Evolutionary conservation across 768 basidiomycete genomes (phyloP).

Genomic region (Suillus subaureus): DNA sequence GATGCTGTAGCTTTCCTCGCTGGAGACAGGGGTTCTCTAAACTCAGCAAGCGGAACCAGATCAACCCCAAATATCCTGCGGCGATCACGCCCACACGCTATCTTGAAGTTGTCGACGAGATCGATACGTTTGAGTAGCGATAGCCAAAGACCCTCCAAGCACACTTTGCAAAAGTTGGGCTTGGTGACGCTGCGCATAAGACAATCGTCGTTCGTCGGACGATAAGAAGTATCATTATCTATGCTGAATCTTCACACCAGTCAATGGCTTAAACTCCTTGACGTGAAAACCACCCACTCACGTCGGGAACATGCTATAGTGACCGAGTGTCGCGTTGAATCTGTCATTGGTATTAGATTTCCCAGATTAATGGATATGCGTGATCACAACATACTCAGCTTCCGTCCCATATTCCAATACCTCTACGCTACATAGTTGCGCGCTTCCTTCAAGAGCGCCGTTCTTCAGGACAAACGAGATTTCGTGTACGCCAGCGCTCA

Average conservation of each 20-base stretch:
- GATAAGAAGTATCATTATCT: conserved; percentile 63
- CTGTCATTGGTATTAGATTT: conserved; percentile 35
- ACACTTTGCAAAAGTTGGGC: conserved; percentile 75
- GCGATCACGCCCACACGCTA: conserved; percentile 35
- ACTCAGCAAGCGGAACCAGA: conserved; percentile 65
- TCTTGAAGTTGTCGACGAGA: conserved; percentile 59
- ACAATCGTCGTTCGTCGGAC: conserved; percentile 84
- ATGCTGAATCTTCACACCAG: conserved; percentile 49
- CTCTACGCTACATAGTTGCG: conserved; percentile 80
- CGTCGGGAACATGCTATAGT: conserved; percentile 77
- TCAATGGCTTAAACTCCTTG: neutral
- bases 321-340: conserved; percentile 57
- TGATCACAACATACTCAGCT: conserved; percentile 48
- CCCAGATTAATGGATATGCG: conserved; percentile 2
- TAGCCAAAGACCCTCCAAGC: conserved; percentile 74
- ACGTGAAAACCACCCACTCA: conserved; percentile 33
- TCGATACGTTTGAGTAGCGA: conserved; percentile 58
- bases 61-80: conserved; percentile 43
- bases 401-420: conserved; percentile 70
- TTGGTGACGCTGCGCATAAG: conserved; percentile 75
- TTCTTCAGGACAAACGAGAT: conserved; percentile 60
- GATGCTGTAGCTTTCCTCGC: conserved; percentile 56
- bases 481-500: conserved; percentile 57
- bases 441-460: conserved; percentile 47
- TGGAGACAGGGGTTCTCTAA: conserved; percentile 36